Evolutionary conservation across 2,329 filamentous ascomycete genomes (phyloP).

Genomic region (Nemania serpens): DNA sequence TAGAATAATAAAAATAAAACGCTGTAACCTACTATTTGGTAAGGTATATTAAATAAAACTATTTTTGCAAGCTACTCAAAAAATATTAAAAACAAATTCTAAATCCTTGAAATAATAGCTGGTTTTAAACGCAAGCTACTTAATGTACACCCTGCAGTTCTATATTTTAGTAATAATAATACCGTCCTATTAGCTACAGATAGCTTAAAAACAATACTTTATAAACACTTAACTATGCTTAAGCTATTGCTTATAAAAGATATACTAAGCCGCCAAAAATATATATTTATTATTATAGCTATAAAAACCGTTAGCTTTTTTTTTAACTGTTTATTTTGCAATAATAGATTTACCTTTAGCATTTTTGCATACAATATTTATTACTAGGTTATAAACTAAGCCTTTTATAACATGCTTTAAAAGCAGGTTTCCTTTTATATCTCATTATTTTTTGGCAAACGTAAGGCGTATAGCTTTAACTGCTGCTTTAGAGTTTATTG

Average conservation of each 20-base stretch:
- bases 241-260: slow-evolving; percentile 63
- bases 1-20: slow-evolving; percentile 61
- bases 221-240: slow-evolving; percentile 66
- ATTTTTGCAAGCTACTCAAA: slow-evolving; percentile 51
- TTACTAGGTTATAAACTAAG: slow-evolving; percentile 27
- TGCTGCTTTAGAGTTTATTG: slow-evolving; percentile 72
- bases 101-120: slow-evolving; percentile 64
- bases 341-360: slow-evolving; percentile 39
- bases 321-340: slow-evolving; percentile 64
- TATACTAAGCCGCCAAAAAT: slow-evolving; percentile 65
- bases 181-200: slow-evolving; percentile 56
- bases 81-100: slow-evolving; percentile 50
- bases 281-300: slow-evolving; percentile 67
- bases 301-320: slow-evolving; percentile 69
- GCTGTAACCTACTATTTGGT: slow-evolving; percentile 53
- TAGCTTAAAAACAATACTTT: slow-evolving; percentile 54
- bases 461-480: slow-evolving; percentile 65
- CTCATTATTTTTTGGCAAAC: slow-evolving; percentile 57
- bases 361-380: slow-evolving; percentile 30
- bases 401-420: slow-evolving; percentile 27
- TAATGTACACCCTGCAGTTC: slow-evolving; percentile 68
- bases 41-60: slow-evolving; percentile 62
- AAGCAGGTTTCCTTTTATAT: slow-evolving; percentile 21
- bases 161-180: slow-evolving; percentile 65
- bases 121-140: slow-evolving; percentile 67